phyloP scores from a whole-genome alignment of 495 filamentous ascomycete species.

The Penicillium turbatum region DNA sequence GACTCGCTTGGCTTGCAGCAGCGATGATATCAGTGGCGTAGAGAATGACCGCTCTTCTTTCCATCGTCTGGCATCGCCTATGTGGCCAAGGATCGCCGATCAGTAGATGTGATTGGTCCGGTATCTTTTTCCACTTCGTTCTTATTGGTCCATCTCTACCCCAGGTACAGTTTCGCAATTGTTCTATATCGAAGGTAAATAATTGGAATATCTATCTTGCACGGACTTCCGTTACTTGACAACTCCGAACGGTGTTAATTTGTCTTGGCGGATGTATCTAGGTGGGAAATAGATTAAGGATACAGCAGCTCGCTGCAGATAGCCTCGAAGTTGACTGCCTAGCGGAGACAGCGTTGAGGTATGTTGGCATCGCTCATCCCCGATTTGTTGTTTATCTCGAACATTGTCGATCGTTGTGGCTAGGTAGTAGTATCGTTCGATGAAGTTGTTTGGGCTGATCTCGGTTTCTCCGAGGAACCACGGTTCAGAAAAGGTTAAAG shows the following conservation, averaged over 20 bases:
- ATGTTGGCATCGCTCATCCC: no score
- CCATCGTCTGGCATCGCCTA: conserved; percentile 6
- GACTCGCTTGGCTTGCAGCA: conserved; percentile 10
- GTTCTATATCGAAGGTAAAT: neutral
- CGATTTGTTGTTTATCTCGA: neutral
- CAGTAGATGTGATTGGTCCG: neutral
- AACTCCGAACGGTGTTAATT: neutral
- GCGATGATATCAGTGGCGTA: conserved; percentile 10
- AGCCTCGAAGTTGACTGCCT: neutral
- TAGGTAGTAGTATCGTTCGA: neutral
- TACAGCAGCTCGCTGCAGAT: neutral
- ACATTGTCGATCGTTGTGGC: conserved; percentile 1
- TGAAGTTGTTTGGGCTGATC: conserved; percentile 6
- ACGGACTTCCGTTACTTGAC: no score
- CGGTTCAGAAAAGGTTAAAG: conserved; percentile 4
- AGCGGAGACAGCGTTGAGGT: neutral
- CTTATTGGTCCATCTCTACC: conserved; percentile 7
- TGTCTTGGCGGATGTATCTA: neutral
- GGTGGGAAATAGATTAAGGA: neutral
- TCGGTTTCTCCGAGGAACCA: conserved; percentile 13
- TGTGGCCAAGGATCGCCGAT: conserved; percentile 9
- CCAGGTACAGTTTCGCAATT: neutral
- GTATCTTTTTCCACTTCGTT: neutral
- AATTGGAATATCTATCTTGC: no score
- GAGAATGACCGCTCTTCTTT: neutral